Evolutionary conservation across 2,329 filamentous ascomycete genomes (phyloP), one percentile per base, ranked within the genome.

Genomic region (Penicillium decumbens): DNA sequence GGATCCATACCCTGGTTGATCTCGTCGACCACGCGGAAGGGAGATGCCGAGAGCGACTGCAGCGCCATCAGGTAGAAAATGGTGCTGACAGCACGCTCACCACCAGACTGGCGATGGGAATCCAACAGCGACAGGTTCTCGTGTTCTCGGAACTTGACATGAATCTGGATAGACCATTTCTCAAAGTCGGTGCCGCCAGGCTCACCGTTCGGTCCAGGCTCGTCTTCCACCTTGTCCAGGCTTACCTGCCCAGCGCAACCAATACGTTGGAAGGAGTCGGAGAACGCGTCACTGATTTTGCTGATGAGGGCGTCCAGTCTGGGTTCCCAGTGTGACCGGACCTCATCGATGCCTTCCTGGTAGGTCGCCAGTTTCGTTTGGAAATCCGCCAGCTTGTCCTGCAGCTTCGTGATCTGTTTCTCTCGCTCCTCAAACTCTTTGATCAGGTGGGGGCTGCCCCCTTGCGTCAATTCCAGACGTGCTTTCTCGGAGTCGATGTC

Each of bases 1-100:
- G 92, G 93, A 69, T 98, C 93, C 93, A 98, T 98, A 58, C 93
- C 93, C 73, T 98, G 93, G 67, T 98, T 98, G 78, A 98, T 98
- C 75, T 98, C 93, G 72, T 98, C 93, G 51, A 98, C 93, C 43
- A 98, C 92, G 45, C 93, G 89, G 80, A 98, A 98, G 1, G 93
- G 93, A 3, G 91, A 90, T 63, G 90, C 87, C 13, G 93, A 92
- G 63, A 98, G 84, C 43, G 88, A 88, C 70, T 98, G 93, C 24
- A 98, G 81, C 4, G 93, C 89, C 91, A 98, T 97, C 49, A 98
- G 88, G 74, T 95, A 98, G 79, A 97, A 98, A 65, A 97, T 95
- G 12, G 93, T 98, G 20, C 89, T 95, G 20, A 98, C 92, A 23
- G 93, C 89, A 51, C 93, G 87, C 74, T 98, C 93, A 56, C 93